Conservation (phyloP, 345 rosid genomes). For the Eucalyptus leucophloia region DNA sequence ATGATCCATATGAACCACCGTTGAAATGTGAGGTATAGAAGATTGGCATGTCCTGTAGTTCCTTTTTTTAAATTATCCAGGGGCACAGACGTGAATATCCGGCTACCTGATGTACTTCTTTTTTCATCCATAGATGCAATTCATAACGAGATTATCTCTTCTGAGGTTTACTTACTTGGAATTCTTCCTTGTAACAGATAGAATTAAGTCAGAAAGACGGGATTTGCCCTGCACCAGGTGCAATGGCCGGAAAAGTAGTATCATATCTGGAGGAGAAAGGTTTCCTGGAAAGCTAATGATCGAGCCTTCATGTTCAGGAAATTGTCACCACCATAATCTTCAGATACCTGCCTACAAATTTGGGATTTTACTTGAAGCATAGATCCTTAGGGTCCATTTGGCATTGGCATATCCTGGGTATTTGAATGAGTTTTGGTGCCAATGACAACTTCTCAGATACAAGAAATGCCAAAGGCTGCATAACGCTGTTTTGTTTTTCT, state of each 20-base stretch:
- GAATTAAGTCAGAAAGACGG: slow-evolving; percentile 57
- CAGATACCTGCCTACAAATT: not conserved
- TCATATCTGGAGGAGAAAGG: slow-evolving; percentile 69
- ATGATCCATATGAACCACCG: slow-evolving; percentile 89
- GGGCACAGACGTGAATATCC: not conserved
- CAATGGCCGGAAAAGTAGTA: slow-evolving; percentile 66
- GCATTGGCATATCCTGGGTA: not conserved
- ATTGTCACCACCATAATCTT: not conserved
- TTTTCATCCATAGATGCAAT: not conserved
- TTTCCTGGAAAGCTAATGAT: slow-evolving; percentile 33
- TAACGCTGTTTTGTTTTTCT: not conserved
- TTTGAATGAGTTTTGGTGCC: not conserved
- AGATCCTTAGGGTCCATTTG: not conserved
- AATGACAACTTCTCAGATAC: not conserved
- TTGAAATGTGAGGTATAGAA: slow-evolving; percentile 63
- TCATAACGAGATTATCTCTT: not conserved
- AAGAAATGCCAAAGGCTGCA: not conserved
- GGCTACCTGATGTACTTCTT: not conserved
- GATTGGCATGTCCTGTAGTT: not conserved
- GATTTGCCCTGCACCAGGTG: slow-evolving; percentile 53
- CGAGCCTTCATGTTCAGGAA: not conserved
- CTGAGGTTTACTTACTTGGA: not conserved
- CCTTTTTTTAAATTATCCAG: not conserved
- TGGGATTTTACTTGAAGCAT: not conserved
- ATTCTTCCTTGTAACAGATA: slow-evolving; percentile 23